Evolutionary conservation across 495 filamentous ascomycete genomes (phyloP).

Genomic region (Xylaria bambusicola): DNA sequence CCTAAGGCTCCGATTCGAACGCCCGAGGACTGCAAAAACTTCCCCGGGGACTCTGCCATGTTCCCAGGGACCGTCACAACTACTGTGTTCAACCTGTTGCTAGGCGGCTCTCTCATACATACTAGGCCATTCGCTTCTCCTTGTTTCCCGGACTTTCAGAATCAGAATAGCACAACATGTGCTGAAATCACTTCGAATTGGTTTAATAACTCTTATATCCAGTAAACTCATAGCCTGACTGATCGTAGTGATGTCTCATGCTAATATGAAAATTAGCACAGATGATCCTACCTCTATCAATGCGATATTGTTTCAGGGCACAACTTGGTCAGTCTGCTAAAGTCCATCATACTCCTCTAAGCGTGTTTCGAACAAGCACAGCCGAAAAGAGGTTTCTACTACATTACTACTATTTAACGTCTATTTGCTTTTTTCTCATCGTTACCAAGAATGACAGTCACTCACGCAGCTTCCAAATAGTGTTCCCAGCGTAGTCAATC

Average conservation of each 20-base stretch:
- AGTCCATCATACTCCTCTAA: too few species aligned
- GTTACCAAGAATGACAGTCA: too few species aligned
- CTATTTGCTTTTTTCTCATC: too few species aligned
- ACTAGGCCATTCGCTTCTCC: slow-evolving; percentile 57
- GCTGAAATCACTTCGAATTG: slow-evolving; percentile 34
- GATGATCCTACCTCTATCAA: slow-evolving; percentile 50
- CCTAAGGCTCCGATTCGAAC: slow-evolving; percentile 20
- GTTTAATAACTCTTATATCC: slow-evolving; percentile 35
- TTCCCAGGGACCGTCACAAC: slow-evolving; percentile 53
- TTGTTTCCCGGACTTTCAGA: slow-evolving; percentile 53
- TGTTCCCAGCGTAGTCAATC: slow-evolving; percentile 49
- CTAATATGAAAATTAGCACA: slow-evolving; percentile 30
- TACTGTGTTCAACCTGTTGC: slow-evolving; percentile 46
- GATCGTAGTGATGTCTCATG: neutral
- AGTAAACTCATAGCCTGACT: slow-evolving; percentile 18
- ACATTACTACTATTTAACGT: too few species aligned
- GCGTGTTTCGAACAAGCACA: too few species aligned
- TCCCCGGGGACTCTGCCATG: slow-evolving; percentile 41
- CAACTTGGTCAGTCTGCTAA: too few species aligned
- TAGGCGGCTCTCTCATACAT: slow-evolving; percentile 56
- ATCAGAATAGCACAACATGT: slow-evolving; percentile 50
- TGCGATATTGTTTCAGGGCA: slow-evolving; percentile 52
- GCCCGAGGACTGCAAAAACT: slow-evolving; percentile 41
- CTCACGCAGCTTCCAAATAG: too few species aligned
- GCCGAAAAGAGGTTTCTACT: too few species aligned